Conservation (phyloP, 2,329 filamentous ascomycete genomes). For the Phyllosticta citriasiana region DNA sequence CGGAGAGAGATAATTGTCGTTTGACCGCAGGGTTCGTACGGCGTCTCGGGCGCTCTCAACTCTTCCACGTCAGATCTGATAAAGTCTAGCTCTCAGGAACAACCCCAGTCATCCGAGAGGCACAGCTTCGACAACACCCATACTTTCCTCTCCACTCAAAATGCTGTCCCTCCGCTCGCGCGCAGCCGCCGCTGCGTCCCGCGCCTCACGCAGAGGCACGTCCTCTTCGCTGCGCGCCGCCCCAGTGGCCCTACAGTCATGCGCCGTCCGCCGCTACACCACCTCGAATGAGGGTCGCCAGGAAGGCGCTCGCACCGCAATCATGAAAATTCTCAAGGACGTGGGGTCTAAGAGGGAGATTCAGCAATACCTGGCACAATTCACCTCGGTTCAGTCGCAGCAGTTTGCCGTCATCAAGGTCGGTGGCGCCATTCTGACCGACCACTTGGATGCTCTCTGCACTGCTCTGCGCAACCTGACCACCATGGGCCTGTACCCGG, state of each 20-base stretch:
- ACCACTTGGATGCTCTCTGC: conserved; percentile 86
- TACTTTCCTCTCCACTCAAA: conserved; percentile 3
- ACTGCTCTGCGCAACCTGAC: conserved; percentile 84
- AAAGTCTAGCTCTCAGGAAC: conserved; percentile 9
- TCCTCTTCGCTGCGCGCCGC: conserved; percentile 9
- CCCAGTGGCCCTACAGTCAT: conserved; percentile 5
- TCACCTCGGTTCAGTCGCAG: conserved; percentile 91
- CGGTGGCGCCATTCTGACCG: conserved; percentile 88
- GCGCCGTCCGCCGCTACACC: conserved; percentile 3
- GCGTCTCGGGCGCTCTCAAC: conserved; percentile 1
- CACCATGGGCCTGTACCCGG: conserved; percentile 87
- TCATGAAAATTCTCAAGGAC: conserved; percentile 85
- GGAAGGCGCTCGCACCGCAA: conserved; percentile 47
- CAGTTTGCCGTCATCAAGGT: conserved; percentile 99
- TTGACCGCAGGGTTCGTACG: background rate
- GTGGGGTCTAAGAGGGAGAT: conserved; percentile 94
- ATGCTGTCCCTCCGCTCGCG: conserved; percentile 11
- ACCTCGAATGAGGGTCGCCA: conserved; percentile 9
- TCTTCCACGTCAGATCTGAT: conserved; percentile 10
- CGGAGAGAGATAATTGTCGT: background rate
- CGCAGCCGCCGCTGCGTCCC: conserved; percentile 9
- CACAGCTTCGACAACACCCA: conserved; percentile 1
- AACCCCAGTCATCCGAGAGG: background rate
- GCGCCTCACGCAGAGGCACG: conserved; percentile 9
- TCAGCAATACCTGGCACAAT: conserved; percentile 94